Base-by-base conservation (phyloP, 2,329 filamentous ascomycete genomes). In the Aspergillus fumigatiaffinis region DNA sequence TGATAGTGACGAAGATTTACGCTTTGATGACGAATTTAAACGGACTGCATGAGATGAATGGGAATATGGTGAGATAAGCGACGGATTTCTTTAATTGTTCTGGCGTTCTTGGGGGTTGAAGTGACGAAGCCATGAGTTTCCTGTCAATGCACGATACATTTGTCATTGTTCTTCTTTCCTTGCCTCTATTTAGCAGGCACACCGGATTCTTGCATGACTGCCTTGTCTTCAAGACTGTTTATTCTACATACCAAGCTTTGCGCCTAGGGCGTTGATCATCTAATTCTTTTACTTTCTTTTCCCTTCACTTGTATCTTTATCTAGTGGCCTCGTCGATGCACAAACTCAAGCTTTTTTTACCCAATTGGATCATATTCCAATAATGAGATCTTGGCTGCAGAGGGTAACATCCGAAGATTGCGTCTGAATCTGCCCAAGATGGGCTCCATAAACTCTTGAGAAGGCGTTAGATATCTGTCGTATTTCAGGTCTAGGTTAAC, bases 401-500 rank as follows among this genome's bases (percentile, higher is more conserved):
- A 25, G 23, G 17, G 12, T 47, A 47, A 23, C 20, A 46, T 46
- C 21, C 21, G 14, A 38, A 17, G 14, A 17, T 38, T 38, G 14
- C 32, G 4, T 38, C 14, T 38, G 14, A 14, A 38, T 17, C 32
- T 17, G 14, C 32, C 14, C 32, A 17, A 38, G 32, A 38, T 38
- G 14, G 5, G 17, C 32, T 44, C n/a, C n/a, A 44, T n/a, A 44
- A 44, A 10, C 32, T 35, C 32, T 38, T 38, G 32, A 38, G 32
- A 17, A 38, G 12, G 14, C 3, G 32, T 7, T 38, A 25, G 28
- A 47, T 23, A 17, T 28, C 5, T 14, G 14, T 17, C 1, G 6
- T 38, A 38, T 7, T 14, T n/a, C 32, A 38, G 32, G 2, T 14
- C 5, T 7, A 17, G 29, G 53, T 84, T 73, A 97, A 73, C 94